Percentiles rank a stretch among this genome's conserved stretches.
Evolutionary conservation across 2,329 filamentous ascomycete genomes (phyloP).

Genomic region (Colletotrichum euphorbiae): DNA sequence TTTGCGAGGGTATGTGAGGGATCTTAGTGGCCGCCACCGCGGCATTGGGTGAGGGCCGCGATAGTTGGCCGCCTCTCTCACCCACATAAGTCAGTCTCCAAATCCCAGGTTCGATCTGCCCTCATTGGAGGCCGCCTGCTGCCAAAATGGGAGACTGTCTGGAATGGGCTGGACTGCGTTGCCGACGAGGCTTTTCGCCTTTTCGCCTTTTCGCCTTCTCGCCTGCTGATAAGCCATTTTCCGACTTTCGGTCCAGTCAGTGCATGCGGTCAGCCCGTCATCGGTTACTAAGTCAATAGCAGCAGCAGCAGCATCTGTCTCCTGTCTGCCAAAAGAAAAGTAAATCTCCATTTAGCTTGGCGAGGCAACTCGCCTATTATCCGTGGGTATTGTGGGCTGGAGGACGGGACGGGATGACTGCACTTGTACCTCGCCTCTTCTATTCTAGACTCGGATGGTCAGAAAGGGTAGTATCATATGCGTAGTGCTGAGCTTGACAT

Average conservation of each 20-base stretch:
- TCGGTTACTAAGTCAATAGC: not conserved
- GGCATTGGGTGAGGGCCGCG: constrained; percentile 29
- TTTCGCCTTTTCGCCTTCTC: not conserved
- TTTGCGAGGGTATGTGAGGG: constrained; percentile 26
- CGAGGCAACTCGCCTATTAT: constrained; percentile 17
- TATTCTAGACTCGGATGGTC: constrained; percentile 22
- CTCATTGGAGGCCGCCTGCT: constrained; percentile 40
- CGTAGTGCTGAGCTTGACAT: constrained; percentile 1
- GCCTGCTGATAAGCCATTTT: constrained; percentile 12
- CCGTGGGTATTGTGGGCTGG: constrained; percentile 8
- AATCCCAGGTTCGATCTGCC: constrained; percentile 34
- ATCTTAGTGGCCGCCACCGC: constrained; percentile 39
- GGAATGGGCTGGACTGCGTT: constrained; percentile 26
- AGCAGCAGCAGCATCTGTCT: constrained; percentile 24
- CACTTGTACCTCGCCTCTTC: constrained; percentile 22
- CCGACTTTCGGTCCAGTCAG: constrained; percentile 26
- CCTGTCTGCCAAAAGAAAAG: constrained; percentile 1
- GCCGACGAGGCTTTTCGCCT: constrained; percentile 15
- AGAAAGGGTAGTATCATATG: constrained; percentile 23
- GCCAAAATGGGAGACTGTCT: constrained; percentile 24
- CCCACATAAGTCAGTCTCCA: constrained; percentile 17
- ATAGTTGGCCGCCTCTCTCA: constrained; percentile 9
- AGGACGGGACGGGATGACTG: constrained; percentile 14
- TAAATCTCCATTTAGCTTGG: constrained; percentile 17
- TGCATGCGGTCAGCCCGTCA: constrained; percentile 25